Conservation (phyloP, 352 stramenopile species). For the Globisporangium cederbergense region DNA sequence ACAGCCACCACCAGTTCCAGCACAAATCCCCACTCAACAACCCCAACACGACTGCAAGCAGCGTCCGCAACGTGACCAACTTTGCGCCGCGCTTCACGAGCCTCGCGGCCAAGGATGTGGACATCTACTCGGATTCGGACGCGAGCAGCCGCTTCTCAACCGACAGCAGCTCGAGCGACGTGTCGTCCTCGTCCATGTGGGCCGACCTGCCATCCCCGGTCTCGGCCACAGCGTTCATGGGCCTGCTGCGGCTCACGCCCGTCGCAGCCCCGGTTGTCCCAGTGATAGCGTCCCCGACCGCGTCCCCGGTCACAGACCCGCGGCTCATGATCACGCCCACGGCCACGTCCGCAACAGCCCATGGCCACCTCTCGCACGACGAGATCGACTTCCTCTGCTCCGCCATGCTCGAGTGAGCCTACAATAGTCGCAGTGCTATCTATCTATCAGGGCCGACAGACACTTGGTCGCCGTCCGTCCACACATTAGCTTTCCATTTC, state of each 20-base stretch:
- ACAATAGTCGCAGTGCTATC: not conserved
- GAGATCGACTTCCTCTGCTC: slow-evolving; percentile 86
- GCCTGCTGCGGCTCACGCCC: slow-evolving; percentile 10
- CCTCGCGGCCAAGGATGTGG: slow-evolving; percentile 35
- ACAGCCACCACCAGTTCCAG: slow-evolving; percentile 5
- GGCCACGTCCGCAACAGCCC: slow-evolving; percentile 2
- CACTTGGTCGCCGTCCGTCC: not conserved
- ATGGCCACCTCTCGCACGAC: slow-evolving; percentile 67
- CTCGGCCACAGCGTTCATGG: slow-evolving; percentile 17
- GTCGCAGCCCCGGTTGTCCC: slow-evolving; percentile 17
- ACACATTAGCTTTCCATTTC: not conserved
- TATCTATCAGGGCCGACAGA: slow-evolving; percentile 5
- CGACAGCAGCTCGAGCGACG: slow-evolving; percentile 43
- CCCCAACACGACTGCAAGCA: not conserved
- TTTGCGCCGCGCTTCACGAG: slow-evolving; percentile 22
- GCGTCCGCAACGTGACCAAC: slow-evolving; percentile 16
- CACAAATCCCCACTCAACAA: slow-evolving; percentile 6
- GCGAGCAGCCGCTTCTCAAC: slow-evolving; percentile 50
- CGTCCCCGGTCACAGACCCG: slow-evolving; percentile 13
- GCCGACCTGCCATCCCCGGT: slow-evolving; percentile 35
- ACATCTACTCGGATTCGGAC: slow-evolving; percentile 73
- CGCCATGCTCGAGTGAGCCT: slow-evolving; percentile 68
- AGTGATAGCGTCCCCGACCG: slow-evolving; percentile 16
- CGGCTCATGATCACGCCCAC: slow-evolving; percentile 10
- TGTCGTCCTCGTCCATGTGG: slow-evolving; percentile 60